Evolutionary conservation across 192 early-diverging fungal genomes (phyloP).

Genomic region (Diversispora epigaea): DNA sequence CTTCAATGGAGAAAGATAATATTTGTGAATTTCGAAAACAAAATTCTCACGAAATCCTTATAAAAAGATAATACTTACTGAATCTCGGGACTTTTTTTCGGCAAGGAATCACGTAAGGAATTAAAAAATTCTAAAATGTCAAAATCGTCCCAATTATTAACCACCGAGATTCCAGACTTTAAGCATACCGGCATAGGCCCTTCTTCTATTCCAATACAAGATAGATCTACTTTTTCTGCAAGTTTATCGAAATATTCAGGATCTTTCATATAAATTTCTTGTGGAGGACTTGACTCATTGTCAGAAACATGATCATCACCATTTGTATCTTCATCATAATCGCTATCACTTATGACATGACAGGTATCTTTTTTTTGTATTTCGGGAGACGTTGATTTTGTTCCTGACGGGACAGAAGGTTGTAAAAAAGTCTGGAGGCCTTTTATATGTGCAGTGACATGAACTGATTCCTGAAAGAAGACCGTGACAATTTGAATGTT

Average conservation of each 20-base stretch:
- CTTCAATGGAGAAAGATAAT: conserved; percentile 22
- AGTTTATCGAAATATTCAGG: conserved; percentile 16
- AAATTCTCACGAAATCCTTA: neutral
- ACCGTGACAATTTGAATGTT: conserved; percentile 15
- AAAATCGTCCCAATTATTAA: neutral
- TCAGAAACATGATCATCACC: conserved; percentile 1
- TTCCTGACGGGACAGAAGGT: too few species aligned
- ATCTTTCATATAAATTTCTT: conserved; percentile 23
- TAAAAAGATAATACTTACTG: neutral
- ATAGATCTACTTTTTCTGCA: neutral
- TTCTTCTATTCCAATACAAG: conserved; percentile 18
- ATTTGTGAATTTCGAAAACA: conserved; percentile 14
- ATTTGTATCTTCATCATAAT: neutral
- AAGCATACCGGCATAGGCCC: neutral
- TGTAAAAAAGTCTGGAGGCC: neutral
- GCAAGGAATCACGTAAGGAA: neutral
- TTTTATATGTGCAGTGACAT: conserved; percentile 1
- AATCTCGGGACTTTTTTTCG: conserved; percentile 13
- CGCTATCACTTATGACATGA: too few species aligned
- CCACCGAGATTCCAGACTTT: neutral
- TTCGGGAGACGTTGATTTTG: too few species aligned
- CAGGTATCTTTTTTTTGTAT: too few species aligned
- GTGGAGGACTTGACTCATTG: too few species aligned
- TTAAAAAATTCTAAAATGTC: conserved; percentile 12
- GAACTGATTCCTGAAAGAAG: conserved; percentile 26